A percentile compares a stretch with the other conserved stretches of the same genome.
phyloP scores from a whole-genome alignment of 805 yeast species.

The Tanozyma kutaoensis region DNA sequence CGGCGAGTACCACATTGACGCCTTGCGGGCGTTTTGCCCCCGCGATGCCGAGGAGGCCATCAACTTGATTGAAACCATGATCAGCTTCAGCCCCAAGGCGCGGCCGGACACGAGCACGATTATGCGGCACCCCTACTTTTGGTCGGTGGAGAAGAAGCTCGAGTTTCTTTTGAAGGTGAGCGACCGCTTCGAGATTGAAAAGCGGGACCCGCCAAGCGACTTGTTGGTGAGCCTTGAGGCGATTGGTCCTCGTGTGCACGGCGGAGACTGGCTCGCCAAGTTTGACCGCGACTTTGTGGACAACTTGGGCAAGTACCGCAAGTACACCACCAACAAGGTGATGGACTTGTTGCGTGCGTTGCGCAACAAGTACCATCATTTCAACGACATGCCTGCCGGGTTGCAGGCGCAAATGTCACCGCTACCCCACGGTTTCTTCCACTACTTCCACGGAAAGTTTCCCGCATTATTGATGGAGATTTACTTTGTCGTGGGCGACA shows the following conservation, averaged over 20 bases:
- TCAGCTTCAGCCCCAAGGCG: constrained; percentile 44
- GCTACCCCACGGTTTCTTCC: constrained; percentile 73
- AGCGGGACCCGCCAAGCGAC: constrained; percentile 65
- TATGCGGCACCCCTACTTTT: constrained; percentile 78
- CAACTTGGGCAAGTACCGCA: constrained; percentile 82
- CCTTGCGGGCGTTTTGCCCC: constrained; percentile 28
- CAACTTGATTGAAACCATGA: constrained; percentile 65
- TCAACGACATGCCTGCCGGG: constrained; percentile 68
- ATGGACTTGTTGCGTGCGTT: constrained; percentile 83
- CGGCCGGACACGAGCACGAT: constrained; percentile 65
- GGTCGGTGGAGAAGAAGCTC: constrained; percentile 62
- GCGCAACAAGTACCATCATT: constrained; percentile 91
- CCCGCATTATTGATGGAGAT: constrained; percentile 71
- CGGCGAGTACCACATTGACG: constrained; percentile 39
- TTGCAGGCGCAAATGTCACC: constrained; percentile 60
- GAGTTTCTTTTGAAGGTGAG: constrained; percentile 80
- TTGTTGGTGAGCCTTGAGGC: constrained; percentile 49
- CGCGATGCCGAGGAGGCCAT: constrained; percentile 47
- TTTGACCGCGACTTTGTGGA: constrained; percentile 66
- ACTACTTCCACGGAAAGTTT: constrained; percentile 60
- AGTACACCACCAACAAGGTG: constrained; percentile 64
- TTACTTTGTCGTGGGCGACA: constrained; percentile 45
- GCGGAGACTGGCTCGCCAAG: constrained; percentile 63
- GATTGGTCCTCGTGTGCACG: constrained; percentile 21
- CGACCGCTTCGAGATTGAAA: constrained; percentile 80